Conservation (phyloP, 306 rosid species). For the Begonia peltatifolia region DNA sequence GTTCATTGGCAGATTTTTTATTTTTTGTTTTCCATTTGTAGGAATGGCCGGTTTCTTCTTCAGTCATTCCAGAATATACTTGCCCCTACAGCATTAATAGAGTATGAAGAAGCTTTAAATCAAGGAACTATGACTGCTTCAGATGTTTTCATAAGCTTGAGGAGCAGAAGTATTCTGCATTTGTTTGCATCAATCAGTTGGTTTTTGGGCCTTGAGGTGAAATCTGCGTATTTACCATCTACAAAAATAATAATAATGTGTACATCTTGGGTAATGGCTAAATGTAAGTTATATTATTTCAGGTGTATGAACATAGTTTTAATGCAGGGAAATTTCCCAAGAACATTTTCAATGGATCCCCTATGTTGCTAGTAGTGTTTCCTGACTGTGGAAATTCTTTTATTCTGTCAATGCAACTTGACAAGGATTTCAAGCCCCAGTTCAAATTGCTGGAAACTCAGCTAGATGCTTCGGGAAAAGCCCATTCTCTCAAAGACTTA, state of each 20-base stretch:
- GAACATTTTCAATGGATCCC: slow-evolving; percentile 50
- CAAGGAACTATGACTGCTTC: slow-evolving; percentile 83
- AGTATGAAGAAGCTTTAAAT: slow-evolving; percentile 91
- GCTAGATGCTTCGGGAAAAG: slow-evolving; percentile 47
- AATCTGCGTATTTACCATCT: slow-evolving; percentile 9
- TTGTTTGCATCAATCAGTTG: slow-evolving; percentile 81
- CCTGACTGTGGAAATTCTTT: slow-evolving; percentile 87
- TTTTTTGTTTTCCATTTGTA: slow-evolving; percentile 21
- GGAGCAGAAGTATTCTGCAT: slow-evolving; percentile 86
- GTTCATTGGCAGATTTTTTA: not conserved
- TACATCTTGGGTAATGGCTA: slow-evolving; percentile 15
- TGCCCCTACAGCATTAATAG: slow-evolving; percentile 40
- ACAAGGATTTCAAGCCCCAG: slow-evolving; percentile 79
- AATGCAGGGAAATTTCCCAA: slow-evolving; percentile 69
- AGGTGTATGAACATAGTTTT: slow-evolving; percentile 76
- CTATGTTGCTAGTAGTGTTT: slow-evolving; percentile 77
- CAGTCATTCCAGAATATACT: slow-evolving; percentile 63
- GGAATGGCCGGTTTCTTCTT: slow-evolving; percentile 92
- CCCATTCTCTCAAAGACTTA: slow-evolving; percentile 37
- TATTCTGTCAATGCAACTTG: slow-evolving; percentile 78
- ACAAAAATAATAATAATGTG: not conserved
- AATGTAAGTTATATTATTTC: slow-evolving; percentile 17
- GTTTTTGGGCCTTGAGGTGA: slow-evolving; percentile 89
- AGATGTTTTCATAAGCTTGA: slow-evolving; percentile 75
- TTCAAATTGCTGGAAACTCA: slow-evolving; percentile 82